Percentiles rank a stretch among this genome's conserved stretches.
Evolutionary conservation across 345 rosid species (phyloP).

Genomic region (Euphorbia lathyris): DNA sequence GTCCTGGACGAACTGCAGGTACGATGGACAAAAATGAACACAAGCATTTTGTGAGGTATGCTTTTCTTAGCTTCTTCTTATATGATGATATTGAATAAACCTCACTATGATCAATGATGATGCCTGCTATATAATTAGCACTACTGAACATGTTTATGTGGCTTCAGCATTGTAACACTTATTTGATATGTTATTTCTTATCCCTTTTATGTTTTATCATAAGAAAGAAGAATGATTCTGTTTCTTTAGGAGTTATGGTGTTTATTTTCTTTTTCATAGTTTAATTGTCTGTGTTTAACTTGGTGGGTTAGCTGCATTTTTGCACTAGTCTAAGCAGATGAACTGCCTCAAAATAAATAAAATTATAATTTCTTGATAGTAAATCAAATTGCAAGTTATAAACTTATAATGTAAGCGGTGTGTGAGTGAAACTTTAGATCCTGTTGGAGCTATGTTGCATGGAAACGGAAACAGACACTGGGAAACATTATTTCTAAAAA

Average conservation of each 20-base stretch:
- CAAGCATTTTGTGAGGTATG: conserved; percentile 80
- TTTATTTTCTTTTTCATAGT: neutral
- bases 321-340: neutral
- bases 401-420: no score
- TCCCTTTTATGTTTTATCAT: neutral
- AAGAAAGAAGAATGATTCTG: neutral
- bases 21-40: conserved; percentile 58
- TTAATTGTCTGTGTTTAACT: neutral
- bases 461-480: no score
- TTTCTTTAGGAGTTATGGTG: neutral
- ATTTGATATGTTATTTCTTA: neutral
- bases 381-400: no score
- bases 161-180: neutral
- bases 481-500: no score
- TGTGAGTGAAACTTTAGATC: neutral
- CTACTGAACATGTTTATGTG: neutral
- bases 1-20: conserved; percentile 62
- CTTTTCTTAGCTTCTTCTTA: neutral
- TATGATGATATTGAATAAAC: neutral
- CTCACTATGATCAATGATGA: neutral
- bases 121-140: neutral
- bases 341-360: no score
- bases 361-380: no score
- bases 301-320: neutral
- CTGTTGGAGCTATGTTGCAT: neutral